These are phyloP conservation scores for Geranomyces variabilis DNA, from an alignment of 192 early-diverging fungal genomes.

Conservation along the genomic window DNA sequence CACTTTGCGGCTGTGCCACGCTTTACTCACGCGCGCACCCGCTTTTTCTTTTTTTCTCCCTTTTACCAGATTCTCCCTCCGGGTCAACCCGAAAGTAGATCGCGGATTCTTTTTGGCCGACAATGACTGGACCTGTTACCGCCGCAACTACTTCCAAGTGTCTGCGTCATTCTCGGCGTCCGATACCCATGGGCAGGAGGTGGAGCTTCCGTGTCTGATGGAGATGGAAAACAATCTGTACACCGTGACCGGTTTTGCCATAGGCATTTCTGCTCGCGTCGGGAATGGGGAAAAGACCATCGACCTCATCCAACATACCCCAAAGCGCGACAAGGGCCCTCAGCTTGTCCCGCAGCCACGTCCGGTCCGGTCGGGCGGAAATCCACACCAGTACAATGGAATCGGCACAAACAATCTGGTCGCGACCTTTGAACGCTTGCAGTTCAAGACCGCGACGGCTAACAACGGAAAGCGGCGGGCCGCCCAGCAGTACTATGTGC, in stretches of 20 bases:
- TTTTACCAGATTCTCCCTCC: slow-evolving; percentile 55
- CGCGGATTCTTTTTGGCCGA: slow-evolving; percentile 93
- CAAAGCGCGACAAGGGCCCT: slow-evolving; percentile 92
- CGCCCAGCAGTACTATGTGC: slow-evolving; percentile 89
- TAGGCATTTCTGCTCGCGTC: slow-evolving; percentile 78
- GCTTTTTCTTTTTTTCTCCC: background rate
- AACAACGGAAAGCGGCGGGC: slow-evolving; percentile 91
- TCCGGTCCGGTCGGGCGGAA: slow-evolving; percentile 36
- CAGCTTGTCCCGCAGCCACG: slow-evolving; percentile 62
- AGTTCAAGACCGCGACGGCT: slow-evolving; percentile 95
- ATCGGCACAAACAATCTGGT: slow-evolving; percentile 31
- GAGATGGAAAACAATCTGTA: slow-evolving; percentile 54
- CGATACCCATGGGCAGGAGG: slow-evolving; percentile 35
- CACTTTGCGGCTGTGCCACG: background rate
- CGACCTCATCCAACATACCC: slow-evolving; percentile 89
- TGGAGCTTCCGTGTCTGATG: slow-evolving; percentile 69
- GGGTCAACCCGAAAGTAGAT: slow-evolving; percentile 79
- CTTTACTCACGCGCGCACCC: too few relatives aligned
- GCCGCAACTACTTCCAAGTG: slow-evolving; percentile 97
- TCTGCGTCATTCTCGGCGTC: slow-evolving; percentile 64
- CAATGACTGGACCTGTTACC: slow-evolving; percentile 94
- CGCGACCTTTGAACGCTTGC: slow-evolving; percentile 86
- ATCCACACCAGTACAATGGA: slow-evolving; percentile 37
- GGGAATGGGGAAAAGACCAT: slow-evolving; percentile 73
- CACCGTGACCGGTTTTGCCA: slow-evolving; percentile 67